Evolutionary conservation across 768 basidiomycete species (phyloP).

Genomic region (Mycena pura): DNA sequence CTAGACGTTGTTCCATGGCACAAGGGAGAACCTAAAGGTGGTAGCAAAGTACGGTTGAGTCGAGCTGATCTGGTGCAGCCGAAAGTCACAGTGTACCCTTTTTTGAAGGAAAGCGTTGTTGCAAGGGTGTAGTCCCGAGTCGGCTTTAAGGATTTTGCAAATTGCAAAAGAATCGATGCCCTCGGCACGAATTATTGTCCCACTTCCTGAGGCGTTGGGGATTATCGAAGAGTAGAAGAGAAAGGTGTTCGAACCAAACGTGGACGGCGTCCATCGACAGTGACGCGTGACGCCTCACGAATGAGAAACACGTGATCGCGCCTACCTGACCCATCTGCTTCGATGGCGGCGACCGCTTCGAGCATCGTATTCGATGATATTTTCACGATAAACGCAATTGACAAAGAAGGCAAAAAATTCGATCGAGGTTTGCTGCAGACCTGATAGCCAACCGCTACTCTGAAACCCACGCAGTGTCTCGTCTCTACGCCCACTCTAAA

Average conservation of each 20-base stretch:
- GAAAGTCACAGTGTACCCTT: constrained; percentile 52
- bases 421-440: constrained; percentile 78
- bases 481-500: constrained; percentile 87
- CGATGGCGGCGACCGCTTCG: constrained; percentile 65
- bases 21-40: background rate
- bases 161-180: constrained; percentile 34
- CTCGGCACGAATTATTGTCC: constrained; percentile 46
- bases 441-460: background rate
- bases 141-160: background rate
- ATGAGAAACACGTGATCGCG: constrained; percentile 18
- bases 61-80: constrained; percentile 44
- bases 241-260: constrained; percentile 47
- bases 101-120: constrained; percentile 51
- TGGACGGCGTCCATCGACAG: constrained; percentile 36
- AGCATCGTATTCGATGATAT: constrained; percentile 93
- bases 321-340: constrained; percentile 14
- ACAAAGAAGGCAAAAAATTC: constrained; percentile 96
- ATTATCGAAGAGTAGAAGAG: constrained; percentile 49
- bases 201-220: constrained; percentile 56
- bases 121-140: constrained; percentile 44
- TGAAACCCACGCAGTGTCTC: constrained; percentile 71
- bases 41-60: constrained; percentile 40
- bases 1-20: too few relatives aligned
- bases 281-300: constrained; percentile 11
- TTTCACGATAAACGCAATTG: constrained; percentile 83